Conservation (phyloP, 345 rosid genomes). For the Microcos paniculata region DNA sequence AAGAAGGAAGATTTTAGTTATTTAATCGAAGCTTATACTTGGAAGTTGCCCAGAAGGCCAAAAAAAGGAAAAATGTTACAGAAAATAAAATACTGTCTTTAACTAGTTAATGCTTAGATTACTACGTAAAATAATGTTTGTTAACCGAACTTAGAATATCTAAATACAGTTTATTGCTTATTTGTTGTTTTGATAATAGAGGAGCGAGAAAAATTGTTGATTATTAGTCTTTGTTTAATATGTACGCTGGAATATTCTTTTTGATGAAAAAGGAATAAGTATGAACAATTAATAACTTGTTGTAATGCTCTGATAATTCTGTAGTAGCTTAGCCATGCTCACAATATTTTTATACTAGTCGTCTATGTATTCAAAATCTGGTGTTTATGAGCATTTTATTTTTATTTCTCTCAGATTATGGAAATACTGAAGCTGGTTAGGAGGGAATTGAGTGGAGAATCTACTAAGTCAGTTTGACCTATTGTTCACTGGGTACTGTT, state of each 20-base stretch:
- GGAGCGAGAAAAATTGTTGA: neutral
- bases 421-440: conserved; percentile 81
- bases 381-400: neutral
- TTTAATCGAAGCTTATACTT: neutral
- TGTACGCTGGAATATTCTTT: neutral
- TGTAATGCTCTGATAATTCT: neutral
- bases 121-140: neutral
- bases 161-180: neutral
- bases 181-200: neutral
- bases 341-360: neutral
- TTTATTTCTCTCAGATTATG: conserved; percentile 54
- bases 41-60: neutral
- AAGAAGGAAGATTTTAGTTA: neutral
- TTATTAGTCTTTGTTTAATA: neutral
- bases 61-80: neutral
- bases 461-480: conserved; percentile 36
- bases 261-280: neutral
- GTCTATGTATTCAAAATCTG: neutral
- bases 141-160: neutral
- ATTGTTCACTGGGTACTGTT: neutral
- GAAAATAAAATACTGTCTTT: neutral
- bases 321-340: neutral
- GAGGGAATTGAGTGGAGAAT: conserved; percentile 75
- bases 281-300: neutral
- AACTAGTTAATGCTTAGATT: neutral